Base-by-base conservation (phyloP, 148 eudicot species). In the Rhododendron mucronatum region DNA sequence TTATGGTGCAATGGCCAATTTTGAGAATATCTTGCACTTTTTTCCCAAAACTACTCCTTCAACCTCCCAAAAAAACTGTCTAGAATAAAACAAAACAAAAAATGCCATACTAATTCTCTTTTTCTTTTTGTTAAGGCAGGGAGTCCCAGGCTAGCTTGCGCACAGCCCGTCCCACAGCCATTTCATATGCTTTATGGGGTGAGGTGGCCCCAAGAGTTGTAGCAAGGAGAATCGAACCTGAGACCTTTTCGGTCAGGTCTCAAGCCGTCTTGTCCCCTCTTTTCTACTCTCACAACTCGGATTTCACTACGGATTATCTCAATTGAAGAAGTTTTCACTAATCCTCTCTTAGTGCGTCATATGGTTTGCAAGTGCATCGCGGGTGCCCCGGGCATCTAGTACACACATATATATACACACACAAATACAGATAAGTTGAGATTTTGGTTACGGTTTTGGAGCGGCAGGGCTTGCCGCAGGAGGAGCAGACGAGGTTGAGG, bases 381-480 rank as follows among this genome's bases (percentile, higher is more conserved):
- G 23, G 1, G 21, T 55, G 21, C 23, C 20, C 61, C 1, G 21
- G 61, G 57, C 57, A 13, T 53, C 5, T 53, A 53, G 18, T 53
- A 53, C 57, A 13, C 57, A 13, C 13, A 0, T 10, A 50, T 50
- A n/a, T n/a, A 50, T 50, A 50, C 13, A 3, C 26, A 44, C 1
- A 23, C 2, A 51, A 8, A 47, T 7, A 45, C 21, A 39, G 37
- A 33, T 37, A 21, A 2, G 7, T 2, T 8, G 53, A 18, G 37
- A 1, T 1, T 2, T 0, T 37, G 3, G 59, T 7, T 90, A 96
- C 99, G 10, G 98, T 96, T 93, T 95, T 95, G 86, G 98, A 93
- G 84, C 99, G 99, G 91, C 99, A 97, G 47, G 99, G 98, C 81
- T 97, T 97, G 91, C 92, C 89, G 86, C 99, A 97, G 28, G 91